Conservation (phyloP, 208 protist species). For the Trypanosoma boissoni region DNA sequence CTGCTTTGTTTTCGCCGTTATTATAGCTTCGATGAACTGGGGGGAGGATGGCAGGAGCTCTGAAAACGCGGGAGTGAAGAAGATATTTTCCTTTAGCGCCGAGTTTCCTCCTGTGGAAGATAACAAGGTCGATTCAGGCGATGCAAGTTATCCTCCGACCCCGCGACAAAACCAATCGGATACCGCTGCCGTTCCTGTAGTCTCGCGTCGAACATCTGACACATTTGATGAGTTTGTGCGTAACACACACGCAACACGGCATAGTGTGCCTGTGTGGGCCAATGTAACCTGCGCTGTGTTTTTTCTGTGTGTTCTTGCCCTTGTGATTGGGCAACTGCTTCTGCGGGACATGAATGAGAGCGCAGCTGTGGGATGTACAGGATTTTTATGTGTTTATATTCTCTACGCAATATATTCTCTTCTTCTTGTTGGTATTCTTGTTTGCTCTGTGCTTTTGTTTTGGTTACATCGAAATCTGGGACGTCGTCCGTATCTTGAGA, state of each 20-base stretch:
- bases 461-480: constrained; percentile 58
- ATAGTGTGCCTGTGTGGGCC: constrained; percentile 35
- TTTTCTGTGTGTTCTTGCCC: constrained; percentile 25
- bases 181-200: no score
- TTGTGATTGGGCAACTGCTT: constrained; percentile 38
- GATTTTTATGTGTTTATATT: constrained; percentile 28
- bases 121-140: no score
- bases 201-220: constrained; percentile 5
- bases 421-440: constrained; percentile 47
- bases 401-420: constrained; percentile 30
- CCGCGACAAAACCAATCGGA: background rate
- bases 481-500: constrained; percentile 61
- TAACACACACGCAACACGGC: background rate
- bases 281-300: constrained; percentile 27
- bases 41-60: background rate
- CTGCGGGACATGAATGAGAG: constrained; percentile 32
- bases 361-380: constrained; percentile 30
- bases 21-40: constrained; percentile 44
- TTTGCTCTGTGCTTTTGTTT: constrained; percentile 43
- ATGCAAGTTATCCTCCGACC: background rate
- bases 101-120: no score
- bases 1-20: constrained; percentile 63
- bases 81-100: no score
- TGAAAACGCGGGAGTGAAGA: background rate
- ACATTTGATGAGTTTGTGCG: constrained; percentile 4